Conservation (phyloP, 2,329 filamentous ascomycete species). For the Botrytis fragariae region DNA sequence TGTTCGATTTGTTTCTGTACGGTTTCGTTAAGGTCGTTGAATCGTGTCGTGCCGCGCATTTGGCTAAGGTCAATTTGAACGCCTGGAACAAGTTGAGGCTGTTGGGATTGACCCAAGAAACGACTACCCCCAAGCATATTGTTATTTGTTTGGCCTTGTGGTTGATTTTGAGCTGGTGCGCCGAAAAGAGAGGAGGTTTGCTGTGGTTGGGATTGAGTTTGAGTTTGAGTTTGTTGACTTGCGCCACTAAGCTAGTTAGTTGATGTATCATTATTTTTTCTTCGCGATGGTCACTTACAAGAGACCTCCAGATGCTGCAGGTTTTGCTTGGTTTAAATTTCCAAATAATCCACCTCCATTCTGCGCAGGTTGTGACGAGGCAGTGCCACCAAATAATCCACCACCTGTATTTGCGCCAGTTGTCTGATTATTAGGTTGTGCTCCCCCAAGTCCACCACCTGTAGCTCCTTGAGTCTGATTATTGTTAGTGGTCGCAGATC, state of each 20-base stretch:
- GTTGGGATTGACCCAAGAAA: conserved; percentile 47
- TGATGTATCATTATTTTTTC: neutral
- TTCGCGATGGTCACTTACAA: conserved; percentile 33
- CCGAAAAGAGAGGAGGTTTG: conserved; percentile 29
- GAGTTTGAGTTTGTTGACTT: conserved; percentile 33
- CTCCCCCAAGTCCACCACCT: conserved; percentile 28
- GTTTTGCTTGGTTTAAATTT: conserved; percentile 35
- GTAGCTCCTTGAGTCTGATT: conserved; percentile 25
- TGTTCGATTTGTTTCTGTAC: conserved; percentile 74
- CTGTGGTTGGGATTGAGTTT: conserved; percentile 31
- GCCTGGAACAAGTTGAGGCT: conserved; percentile 61
- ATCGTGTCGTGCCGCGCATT: conserved; percentile 83
- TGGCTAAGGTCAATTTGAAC: conserved; percentile 77
- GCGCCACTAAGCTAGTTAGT: conserved; percentile 17
- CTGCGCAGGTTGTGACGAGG: conserved; percentile 33
- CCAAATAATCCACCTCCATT: conserved; percentile 34
- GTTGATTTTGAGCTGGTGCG: conserved; percentile 24
- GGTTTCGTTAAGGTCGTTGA: conserved; percentile 82
- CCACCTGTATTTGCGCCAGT: conserved; percentile 25
- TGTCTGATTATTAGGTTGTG: conserved; percentile 28
- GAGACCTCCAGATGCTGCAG: conserved; percentile 29
- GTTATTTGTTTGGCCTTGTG: conserved; percentile 23
- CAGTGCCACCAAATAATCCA: conserved; percentile 37
- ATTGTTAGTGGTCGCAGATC: conserved; percentile 22
- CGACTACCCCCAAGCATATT: conserved; percentile 19